Base-by-base conservation (phyloP, 2,329 filamentous ascomycete species). In the Cercospora sojina region DNA sequence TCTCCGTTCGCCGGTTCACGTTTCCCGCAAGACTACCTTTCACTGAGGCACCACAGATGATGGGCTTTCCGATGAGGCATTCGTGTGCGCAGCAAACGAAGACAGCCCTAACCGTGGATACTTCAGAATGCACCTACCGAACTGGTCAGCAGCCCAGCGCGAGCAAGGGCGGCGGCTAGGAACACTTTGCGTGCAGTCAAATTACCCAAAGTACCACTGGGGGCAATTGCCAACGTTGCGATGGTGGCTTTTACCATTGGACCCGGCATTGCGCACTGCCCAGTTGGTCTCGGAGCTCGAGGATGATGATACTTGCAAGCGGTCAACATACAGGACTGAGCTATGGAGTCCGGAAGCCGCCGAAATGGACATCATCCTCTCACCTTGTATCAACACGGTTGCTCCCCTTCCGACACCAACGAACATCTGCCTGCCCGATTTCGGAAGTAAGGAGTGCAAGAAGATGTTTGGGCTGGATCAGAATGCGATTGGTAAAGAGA, bases 311-410 rank as follows among this genome's bases (percentile, higher is more conserved):
- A 29, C 49, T 23, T 32, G 29, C 18, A n/a, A 25, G 13, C n/a
- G 56, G 3, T 32, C 56, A 9, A 20, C 31, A 38, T 59, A 59
- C 35, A 38, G 32, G 18, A 43, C 56, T n/a, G 32, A 59, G 31
- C 31, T 59, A 38, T 59, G 56, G 56, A 27, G 12, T 23, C 7
- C 7, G 23, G 31, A 59, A 38, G 31, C 31, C 12, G 56, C 56
- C 13, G 56, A 29, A 13, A n/a, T 20, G 32, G 23, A 32, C 18
- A 59, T 32, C n/a, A 35, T 59, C 56, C n/a, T 32, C 7, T 59
- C 56, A 16, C 56, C 56, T 10, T 59, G 56, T 20, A 59, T 31
- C n/a, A 23, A 59, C 56, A 59, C 56, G 7, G n/a, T n/a, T 25
- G 56, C 12, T 12, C 20, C 25, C 18, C 20, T 18, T 27, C 56